Base-by-base conservation (phyloP, 2,329 filamentous ascomycete genomes). In the Colletotrichum spaethianum region DNA sequence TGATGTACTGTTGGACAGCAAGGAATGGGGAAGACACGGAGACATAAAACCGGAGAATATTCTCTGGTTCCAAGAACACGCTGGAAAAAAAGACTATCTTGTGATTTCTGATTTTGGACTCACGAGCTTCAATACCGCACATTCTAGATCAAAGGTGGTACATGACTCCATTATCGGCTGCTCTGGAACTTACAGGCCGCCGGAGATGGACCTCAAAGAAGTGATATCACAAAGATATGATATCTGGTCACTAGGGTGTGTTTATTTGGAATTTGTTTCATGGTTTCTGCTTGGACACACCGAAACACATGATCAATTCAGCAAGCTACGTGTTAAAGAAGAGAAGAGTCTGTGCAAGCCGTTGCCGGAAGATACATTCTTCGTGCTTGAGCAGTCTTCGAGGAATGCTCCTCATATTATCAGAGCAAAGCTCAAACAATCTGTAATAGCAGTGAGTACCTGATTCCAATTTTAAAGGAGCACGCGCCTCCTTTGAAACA, bases 41-140 rank as follows among this genome's bases (percentile, higher is more conserved):
- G 74, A 75, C n/a, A 74, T 75, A 12, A 74, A 75, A 16, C 74
- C 74, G 1, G 68, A 57, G 8, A 75, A 75, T n/a, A 75, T 75
- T 33, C 69, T 75, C 4, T 64, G 73, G 44, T 75, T 75, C 28
- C 60, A 52, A 9, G 18, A 72, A 9, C 14, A 59, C n/a, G n/a
- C n/a, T 8, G 3, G 26, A 12, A 28, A 44, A 2, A 16, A 0
- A 23, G 50, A 44, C 11, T 56, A 69, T 0, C 33, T 67, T 6
- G 53, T 60, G 11, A 67, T 67, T 12, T 67, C 53, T 8, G 64
- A 67, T 14, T 67, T 67, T 33, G 64, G 64, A 1, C 46, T 67
- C 3, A 48, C 64, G 11, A 26, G 52, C 4, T 67, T 57, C 55
- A 53, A 67, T 28, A 60, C 20, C 16, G 36, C 26, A 1, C 18